phyloP scores from a whole-genome alignment of 306 rosid genomes.

The Notholithocarpus densiflorus region DNA sequence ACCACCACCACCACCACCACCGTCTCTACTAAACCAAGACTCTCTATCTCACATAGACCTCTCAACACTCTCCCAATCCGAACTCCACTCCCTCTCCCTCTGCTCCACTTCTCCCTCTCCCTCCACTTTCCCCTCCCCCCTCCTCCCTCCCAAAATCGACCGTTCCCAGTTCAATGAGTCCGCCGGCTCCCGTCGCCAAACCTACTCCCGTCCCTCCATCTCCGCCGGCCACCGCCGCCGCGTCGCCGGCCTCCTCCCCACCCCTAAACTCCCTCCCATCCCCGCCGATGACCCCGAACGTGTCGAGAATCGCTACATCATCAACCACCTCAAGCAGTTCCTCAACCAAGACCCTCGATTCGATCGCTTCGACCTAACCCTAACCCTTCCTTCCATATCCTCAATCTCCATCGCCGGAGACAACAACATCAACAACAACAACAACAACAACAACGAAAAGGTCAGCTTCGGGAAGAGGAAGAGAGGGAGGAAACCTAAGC shows the following conservation, averaged over 20 bases:
- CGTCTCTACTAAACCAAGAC: conserved; percentile 22
- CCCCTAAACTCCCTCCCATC: conserved; percentile 37
- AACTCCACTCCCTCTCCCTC: conserved; percentile 66
- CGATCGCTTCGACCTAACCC: conserved; percentile 40
- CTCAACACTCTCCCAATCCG: conserved; percentile 63
- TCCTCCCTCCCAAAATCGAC: conserved; percentile 60
- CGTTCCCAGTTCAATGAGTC: conserved; percentile 70
- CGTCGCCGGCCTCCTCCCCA: conserved; percentile 43
- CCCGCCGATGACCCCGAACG: conserved; percentile 47
- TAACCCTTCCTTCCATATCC: conserved; percentile 3
- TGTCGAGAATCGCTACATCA: conserved; percentile 46
- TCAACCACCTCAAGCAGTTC: conserved; percentile 54
- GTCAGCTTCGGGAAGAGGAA: conserved; percentile 45
- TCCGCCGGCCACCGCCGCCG: conserved; percentile 57
- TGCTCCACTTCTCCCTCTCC: conserved; percentile 47
- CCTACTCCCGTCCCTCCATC: conserved; percentile 56
- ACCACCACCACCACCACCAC: neutral
- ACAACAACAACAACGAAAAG: neutral
- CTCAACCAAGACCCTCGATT: conserved; percentile 68
- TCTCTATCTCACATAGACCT: conserved; percentile 43
- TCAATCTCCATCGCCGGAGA: neutral
- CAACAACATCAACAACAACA: too few species aligned
- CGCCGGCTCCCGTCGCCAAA: conserved; percentile 79
- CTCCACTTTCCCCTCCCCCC: conserved; percentile 28
- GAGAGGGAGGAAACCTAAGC: conserved; percentile 80